Evolutionary conservation across 1,284 basidiomycete genomes (phyloP).

Genomic region (Trametes versicolor): DNA sequence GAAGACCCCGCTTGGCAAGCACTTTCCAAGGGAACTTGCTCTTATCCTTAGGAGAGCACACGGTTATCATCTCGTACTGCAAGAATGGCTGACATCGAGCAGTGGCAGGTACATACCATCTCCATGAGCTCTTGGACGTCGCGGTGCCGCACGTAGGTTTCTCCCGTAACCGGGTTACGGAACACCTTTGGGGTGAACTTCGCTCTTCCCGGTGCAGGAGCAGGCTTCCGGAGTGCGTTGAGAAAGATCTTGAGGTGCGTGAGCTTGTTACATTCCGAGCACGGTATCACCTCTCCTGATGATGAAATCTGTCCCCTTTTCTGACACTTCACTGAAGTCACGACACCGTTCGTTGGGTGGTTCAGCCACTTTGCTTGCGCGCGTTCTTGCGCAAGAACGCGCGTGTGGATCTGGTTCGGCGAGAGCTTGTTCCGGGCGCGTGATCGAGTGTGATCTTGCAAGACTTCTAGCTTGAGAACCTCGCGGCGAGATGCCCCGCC

Average conservation of each 20-base stretch:
- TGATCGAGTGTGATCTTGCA: background rate
- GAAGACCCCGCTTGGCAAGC: conserved; percentile 2
- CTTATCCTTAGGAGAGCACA: background rate
- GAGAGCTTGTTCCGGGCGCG: conserved; percentile 7
- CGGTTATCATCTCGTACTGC: background rate
- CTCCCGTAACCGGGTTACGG: conserved; percentile 6
- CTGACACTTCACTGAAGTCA: conserved; percentile 5
- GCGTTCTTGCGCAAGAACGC: conserved; percentile 1
- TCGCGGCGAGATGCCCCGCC: conserved; percentile 2
- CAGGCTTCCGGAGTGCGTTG: conserved; percentile 32
- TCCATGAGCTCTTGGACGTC: conserved; percentile 16
- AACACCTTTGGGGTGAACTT: conserved; percentile 26
- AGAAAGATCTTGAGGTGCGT: conserved; percentile 45
- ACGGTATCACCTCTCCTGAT: background rate
- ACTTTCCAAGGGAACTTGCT: conserved; percentile 5
- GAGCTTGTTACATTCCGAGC: conserved; percentile 41
- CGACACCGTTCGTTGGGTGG: background rate
- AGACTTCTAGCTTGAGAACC: background rate
- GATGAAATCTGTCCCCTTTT: background rate
- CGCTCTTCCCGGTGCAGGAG: background rate
- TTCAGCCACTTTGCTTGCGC: conserved; percentile 8
- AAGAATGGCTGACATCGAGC: too few relatives aligned
- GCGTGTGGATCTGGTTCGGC: background rate
- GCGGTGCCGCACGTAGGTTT: conserved; percentile 8
- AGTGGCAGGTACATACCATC: background rate